Evolutionary conservation across 1,139 yeast species (phyloP), one percentile per base, ranked within the genome.

Genomic region (Candida frijolesensis): DNA sequence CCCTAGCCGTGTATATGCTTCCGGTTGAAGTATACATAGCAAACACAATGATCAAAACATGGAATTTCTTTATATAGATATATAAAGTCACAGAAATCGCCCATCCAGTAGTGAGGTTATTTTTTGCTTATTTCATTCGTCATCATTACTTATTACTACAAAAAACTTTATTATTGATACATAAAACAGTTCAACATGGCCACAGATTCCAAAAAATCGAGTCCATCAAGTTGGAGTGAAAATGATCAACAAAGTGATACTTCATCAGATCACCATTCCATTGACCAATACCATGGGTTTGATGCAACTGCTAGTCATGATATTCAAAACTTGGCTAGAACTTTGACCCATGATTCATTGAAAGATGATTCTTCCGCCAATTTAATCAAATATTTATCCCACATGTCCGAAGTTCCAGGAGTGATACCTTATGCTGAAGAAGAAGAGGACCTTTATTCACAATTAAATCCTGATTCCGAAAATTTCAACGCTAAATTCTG

Each of bases 361-460:
- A 66, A 6, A 71, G 82, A 27, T 81, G 78, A 12, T 19, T 15
- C 44, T 10, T 18, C 49, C 3, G 12, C 32, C 15, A 48, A 39
- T 1, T 51, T 59, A 35, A 44, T 56, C n/a, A 60, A 68, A 49
- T 73, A 76, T 44, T 64, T 79, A 56, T 65, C 79, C 18, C 73
- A 79, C 54, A 78, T 79, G 83, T 75, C 83, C 1, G 73, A 71
- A 52, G 81, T 80, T 15, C 83, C 83, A 0, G 84, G 83, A 43
- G 67, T 74, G 9, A 59, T 62, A 34, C 78, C 82, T 2, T 73
- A 61, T 51, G 58, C 60, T 10, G 60, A 54, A 9, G 49, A 51
- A n/a, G 45, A 34, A 11, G 10, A 25, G 2, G 29, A 25, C 8
- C 9, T 47, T 3, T 6, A 18, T 18, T n/a, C 18, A 16, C 32